phyloP scores from a whole-genome alignment of 2,329 filamentous ascomycete species.

The Penicillium aurantiogriseum region DNA sequence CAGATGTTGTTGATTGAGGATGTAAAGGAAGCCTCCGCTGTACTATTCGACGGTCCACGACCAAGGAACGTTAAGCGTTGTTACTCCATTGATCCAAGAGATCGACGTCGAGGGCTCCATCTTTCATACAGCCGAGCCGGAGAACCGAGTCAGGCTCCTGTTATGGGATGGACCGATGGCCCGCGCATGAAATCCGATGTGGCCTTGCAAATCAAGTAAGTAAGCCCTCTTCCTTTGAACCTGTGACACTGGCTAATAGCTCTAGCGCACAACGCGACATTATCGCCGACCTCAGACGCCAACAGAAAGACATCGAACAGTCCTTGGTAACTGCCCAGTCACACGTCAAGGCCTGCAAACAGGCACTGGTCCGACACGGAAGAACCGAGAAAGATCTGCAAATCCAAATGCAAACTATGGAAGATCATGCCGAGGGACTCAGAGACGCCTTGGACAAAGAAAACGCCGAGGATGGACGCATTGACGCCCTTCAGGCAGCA shows the following conservation, averaged over 20 bases:
- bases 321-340: constrained; percentile 51
- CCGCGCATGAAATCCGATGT: constrained; percentile 79
- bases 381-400: constrained; percentile 51
- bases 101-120: constrained; percentile 61
- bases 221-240: constrained; percentile 2
- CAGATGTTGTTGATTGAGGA: constrained; percentile 76
- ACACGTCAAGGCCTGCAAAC: constrained; percentile 50
- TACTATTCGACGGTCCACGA: constrained; percentile 64
- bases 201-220: constrained; percentile 62
- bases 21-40: constrained; percentile 62
- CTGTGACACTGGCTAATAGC: neutral
- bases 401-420: constrained; percentile 57
- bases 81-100: constrained; percentile 61
- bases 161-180: constrained; percentile 52
- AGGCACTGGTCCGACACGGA: constrained; percentile 52
- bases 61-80: constrained; percentile 71
- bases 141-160: constrained; percentile 52
- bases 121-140: constrained; percentile 53
- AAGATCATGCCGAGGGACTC: constrained; percentile 63
- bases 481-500: constrained; percentile 59
- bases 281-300: constrained; percentile 54
- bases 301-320: constrained; percentile 54
- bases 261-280: constrained; percentile 47
- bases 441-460: constrained; percentile 63
- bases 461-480: constrained; percentile 61